Evolutionary conservation across 495 filamentous ascomycete species (phyloP), one percentile per base, ranked within the genome.

Genomic region (Trichoderma reesei): DNA sequence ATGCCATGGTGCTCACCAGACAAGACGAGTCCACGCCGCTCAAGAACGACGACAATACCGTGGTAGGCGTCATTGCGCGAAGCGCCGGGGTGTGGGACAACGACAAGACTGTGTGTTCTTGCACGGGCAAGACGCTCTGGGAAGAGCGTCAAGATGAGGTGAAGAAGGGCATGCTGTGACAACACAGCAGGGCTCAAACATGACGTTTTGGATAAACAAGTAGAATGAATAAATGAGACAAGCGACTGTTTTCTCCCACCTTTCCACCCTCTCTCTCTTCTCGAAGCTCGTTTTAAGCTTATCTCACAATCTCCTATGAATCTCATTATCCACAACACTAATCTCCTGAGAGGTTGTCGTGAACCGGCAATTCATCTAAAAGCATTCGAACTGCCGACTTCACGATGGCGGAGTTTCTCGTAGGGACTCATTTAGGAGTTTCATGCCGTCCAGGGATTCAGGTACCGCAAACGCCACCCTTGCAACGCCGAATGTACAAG

Each of bases 71-170:
- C 61, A 90, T 98, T 72, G 94, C 94, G 51, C 80, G 94, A 71
- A 96, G 91, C 75, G 92, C 94, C 33, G 94, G 94, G 14, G 88
- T 96, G 62, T 98, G 94, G 94, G 92, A 97, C 73, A 98, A 98
- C 71, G 91, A 96, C 72, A 98, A 97, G 82, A 96, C 89, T 70
- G 94, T 98, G 36, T 87, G 84, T 64, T 93, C 90, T 14, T 98
- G 94, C 75, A 95, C 91, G 46, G 94, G 94, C 3, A 97, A 98
- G 85, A 97, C 91, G 68, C 81, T 98, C 39, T 98, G 94, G 94
- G 88, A 98, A 75, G 94, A 98, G 80, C 83, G 94, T 71, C 88
- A 87, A 78, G 93, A 98, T 72, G 88, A 95, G 76, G 85, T 92
- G 56, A 80, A 76, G 56, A 89, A 88, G 76, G 94, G 94, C 7